Base-by-base conservation (phyloP, 2,329 filamentous ascomycete genomes). In the Blastomyces emzantsi region DNA sequence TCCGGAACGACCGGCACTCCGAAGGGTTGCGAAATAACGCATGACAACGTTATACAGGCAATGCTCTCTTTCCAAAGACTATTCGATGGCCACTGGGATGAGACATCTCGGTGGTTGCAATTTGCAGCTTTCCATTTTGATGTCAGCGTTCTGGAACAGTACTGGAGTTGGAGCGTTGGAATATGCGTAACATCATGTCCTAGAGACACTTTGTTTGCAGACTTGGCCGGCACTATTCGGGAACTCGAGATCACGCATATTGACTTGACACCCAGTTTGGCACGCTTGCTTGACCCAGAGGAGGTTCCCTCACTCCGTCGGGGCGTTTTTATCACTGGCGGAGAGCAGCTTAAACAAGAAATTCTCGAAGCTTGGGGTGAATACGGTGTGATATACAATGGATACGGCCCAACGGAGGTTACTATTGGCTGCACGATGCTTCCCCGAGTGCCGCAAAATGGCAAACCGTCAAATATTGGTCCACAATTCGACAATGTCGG, bases 121-220 rank as follows among this genome's bases (percentile, higher is more conserved):
- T 97, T 97, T 71, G 93, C 93, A 1, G 92, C 91, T 0, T 90
- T 96, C 63, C 93, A 96, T 74, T 97, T 97, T 66, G 93, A 97
- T 70, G 92, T 97, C 3, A 94, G 90, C 1, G 89, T 97, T 0
- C 81, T 97, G 0, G 92, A 97, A 72, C 92, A 96, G 70, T 97
- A 93, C 73, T 97, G 91, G 91, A 94, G 88, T 64, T 97, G 92
- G 92, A 91, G 88, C 36, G 89, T 94, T 0, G 92, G 92, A 1
- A 92, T 97, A 33, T 87, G 89, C 3, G 83, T 97, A 0, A 88
- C 93, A 1, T 87, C 90, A 1, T 92, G 90, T 7, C 89, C 90
- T 0, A 84, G 90, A 67, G 92, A 97, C 72, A 72, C 96, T 1
- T 87, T 97, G 1, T 87, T 97, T 43, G 90, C 94, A 69, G 90